Evolutionary conservation across 2,329 filamentous ascomycete genomes (phyloP).

Genomic region (Purpureocillium takamizusanense): DNA sequence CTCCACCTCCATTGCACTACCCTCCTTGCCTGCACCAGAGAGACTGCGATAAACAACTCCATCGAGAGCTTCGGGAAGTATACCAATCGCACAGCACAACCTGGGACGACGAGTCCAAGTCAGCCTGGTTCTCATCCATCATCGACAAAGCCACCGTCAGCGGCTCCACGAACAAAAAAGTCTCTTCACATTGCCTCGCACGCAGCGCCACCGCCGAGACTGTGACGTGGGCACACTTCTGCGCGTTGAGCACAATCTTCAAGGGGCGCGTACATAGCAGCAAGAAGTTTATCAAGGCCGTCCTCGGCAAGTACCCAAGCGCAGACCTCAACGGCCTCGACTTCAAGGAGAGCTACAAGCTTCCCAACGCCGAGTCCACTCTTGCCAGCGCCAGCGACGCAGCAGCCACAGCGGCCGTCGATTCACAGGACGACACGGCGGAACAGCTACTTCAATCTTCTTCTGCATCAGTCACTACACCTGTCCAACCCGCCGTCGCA

Average conservation of each 20-base stretch:
- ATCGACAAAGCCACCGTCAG: conserved; percentile 5
- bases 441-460: too few species aligned
- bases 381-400: neutral
- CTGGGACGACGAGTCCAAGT: conserved; percentile 4
- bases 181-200: conserved; percentile 4
- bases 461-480: too few species aligned
- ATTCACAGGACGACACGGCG: too few species aligned
- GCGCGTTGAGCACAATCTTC: conserved; percentile 4
- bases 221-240: conserved; percentile 7
- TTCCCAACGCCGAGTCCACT: too few species aligned
- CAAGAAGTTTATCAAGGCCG: conserved; percentile 1
- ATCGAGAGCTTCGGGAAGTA: neutral
- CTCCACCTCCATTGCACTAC: neutral
- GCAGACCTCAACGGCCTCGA: conserved; percentile 1
- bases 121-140: conserved; percentile 2
- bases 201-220: neutral
- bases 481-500: too few species aligned
- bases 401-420: too few species aligned
- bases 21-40: conserved; percentile 1
- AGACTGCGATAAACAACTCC: conserved; percentile 1
- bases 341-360: neutral
- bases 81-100: neutral
- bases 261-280: conserved; percentile 2
- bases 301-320: conserved; percentile 2
- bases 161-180: conserved; percentile 2